phyloP scores from a whole-genome alignment of 1,284 basidiomycete species.

The Neolentinus lepideus region DNA sequence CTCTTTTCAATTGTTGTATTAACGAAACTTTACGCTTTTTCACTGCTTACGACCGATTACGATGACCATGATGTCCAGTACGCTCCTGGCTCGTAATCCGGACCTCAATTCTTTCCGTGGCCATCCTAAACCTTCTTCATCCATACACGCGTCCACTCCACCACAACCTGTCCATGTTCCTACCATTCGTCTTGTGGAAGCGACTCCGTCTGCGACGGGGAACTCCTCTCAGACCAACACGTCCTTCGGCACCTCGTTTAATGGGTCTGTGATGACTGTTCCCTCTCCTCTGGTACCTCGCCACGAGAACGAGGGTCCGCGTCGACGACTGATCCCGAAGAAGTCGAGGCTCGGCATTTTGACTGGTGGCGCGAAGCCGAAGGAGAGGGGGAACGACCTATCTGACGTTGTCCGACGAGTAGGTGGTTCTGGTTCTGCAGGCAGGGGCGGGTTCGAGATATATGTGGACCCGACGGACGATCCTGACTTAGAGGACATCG shows the following conservation, averaged over 20 bases:
- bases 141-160: not conserved
- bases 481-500: conserved; percentile 58
- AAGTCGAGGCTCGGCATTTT: conserved; percentile 62
- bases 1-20: conserved; percentile 4
- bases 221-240: conserved; percentile 27
- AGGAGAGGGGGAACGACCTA: conserved; percentile 40
- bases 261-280: conserved; percentile 22
- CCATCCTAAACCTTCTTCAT: conserved; percentile 1
- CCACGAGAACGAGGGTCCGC: conserved; percentile 20
- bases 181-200: conserved; percentile 61
- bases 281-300: conserved; percentile 26
- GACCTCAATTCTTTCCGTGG: conserved; percentile 14
- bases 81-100: conserved; percentile 23
- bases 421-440: conserved; percentile 33
- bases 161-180: conserved; percentile 25
- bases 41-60: conserved; percentile 1
- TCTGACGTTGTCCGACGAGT: conserved; percentile 58
- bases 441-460: conserved; percentile 55
- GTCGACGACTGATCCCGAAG: conserved; percentile 64
- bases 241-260: conserved; percentile 20
- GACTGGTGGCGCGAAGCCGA: conserved; percentile 19
- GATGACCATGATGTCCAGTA: conserved; percentile 24
- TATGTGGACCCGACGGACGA: conserved; percentile 64
- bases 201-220: conserved; percentile 51
- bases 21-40: conserved; percentile 9